Evolutionary conservation across 2,329 filamentous ascomycete species (phyloP), one percentile per base, ranked within the genome.

Genomic region (Paraphaeosphaeria minitans): DNA sequence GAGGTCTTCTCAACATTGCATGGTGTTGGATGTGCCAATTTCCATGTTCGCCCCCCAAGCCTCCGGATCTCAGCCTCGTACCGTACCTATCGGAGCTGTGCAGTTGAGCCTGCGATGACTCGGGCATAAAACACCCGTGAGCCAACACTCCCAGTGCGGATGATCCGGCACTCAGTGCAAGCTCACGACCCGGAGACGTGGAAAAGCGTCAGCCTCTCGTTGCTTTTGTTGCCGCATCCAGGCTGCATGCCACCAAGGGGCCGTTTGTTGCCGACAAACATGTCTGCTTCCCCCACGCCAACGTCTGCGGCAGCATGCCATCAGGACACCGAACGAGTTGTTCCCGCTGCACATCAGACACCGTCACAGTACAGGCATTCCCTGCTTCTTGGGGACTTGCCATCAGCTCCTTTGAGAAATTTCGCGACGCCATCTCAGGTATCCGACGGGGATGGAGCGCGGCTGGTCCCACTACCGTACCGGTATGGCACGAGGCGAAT

Each of bases 161-260:
- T 37, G 27, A 47, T 59, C 65, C 67, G 68, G 71, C 67, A 70
- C 58, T 66, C 63, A 46, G 50, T n/a, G 57, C 57, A 31, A 48
- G 53, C 31, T 49, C 46, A 51, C 58, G 63, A 66, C 62, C 70
- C 69, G 52, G 57, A 60, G 59, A 51, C 51, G 55, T 64, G 68
- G 66, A 65, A 50, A 56, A 62, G 58, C 57, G 61, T 53, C 66
- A 66, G 66, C 65, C 64, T 65, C 63, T 63, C 59, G 53, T 74
- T 70, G 67, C 67, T 72, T 71, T 69, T 72, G 55, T 51, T 67
- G 63, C 66, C 68, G 67, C 53, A 29, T 58, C 37, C 57, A 61
- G 71, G 65, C 64, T 67, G 61, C 53, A 57, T 56, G 52, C 24
- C 46, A 51, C 55, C 35, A 51, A 41, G 55, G 50, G 51, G 57